Base-by-base conservation (phyloP, 164 flowering plant species). In the Vitis riparia region DNA sequence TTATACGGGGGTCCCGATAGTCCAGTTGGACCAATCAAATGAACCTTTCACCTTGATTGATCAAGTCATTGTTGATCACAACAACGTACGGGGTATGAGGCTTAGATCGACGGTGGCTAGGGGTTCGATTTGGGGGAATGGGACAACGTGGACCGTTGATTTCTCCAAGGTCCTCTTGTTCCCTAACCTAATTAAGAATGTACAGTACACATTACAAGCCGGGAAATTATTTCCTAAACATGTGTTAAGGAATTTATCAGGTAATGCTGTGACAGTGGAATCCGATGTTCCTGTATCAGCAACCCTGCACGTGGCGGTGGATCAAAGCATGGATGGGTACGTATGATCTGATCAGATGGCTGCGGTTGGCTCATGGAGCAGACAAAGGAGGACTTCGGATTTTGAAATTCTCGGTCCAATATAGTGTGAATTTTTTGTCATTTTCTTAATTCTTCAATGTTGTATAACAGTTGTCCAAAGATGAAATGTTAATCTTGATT, bases 81-180 rank as follows among this genome's bases (percentile, higher is more conserved):
- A 73, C 51, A 56, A 16, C 16, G 76, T 63, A 9, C 29, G 63
- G 1, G 76, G 76, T 2, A 73, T 73, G 76, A 59, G 8, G 27
- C 44, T 67, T 27, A 65, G 59, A 69, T 74, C 77, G 3, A 74
- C 77, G 65, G 66, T 59, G 0, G 73, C 59, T 7, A 74, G 65
- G 15, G 65, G 60, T 14, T 51, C 72, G 2, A 27, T 23, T 4
- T 51, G 69, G 69, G 27, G 65, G 19, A 74, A 74, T 15, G 65
- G 69, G n/a, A 74, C 72, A 0, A 56, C 53, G 0, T 75, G 78
- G 78, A 71, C 68, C 48, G 59, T 71, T 57, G 78, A 75, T 75
- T 75, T 75, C 30, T 62, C 68, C 1, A n/a, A 15, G 23, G 59
- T 67, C 17, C 51, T 71, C 7, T 15, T 71, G 4, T 75, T 71